Conservation (phyloP, 257 asterid species). For the Nicotiana attenuata region DNA sequence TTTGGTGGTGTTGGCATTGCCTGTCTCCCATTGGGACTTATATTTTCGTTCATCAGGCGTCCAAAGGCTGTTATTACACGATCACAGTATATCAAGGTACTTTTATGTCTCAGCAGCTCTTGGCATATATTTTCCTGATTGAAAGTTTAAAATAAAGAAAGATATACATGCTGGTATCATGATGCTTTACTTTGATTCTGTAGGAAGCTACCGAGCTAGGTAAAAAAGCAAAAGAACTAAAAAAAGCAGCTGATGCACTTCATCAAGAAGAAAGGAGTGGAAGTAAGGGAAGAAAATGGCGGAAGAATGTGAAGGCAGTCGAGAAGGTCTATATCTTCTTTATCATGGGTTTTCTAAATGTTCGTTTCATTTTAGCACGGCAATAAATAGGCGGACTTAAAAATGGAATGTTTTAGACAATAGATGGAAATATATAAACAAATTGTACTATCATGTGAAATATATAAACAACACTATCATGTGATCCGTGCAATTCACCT, state of each 20-base stretch:
- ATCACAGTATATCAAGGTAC: slow-evolving; percentile 96
- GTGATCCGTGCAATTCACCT: neutral
- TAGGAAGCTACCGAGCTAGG: slow-evolving; percentile 98
- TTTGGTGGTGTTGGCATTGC: slow-evolving; percentile 99
- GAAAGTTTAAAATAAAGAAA: neutral
- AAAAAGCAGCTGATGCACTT: slow-evolving; percentile 90
- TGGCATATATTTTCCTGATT: neutral
- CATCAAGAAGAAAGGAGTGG: slow-evolving; percentile 97
- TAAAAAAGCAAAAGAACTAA: slow-evolving; percentile 85
- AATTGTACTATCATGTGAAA: neutral
- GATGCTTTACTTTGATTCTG: slow-evolving; percentile 25
- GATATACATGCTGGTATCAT: neutral
- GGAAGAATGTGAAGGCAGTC: slow-evolving; percentile 90
- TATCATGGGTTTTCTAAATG: neutral
- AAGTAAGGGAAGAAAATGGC: slow-evolving; percentile 96
- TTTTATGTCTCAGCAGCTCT: slow-evolving; percentile 5
- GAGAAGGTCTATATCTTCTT: slow-evolving; percentile 54
- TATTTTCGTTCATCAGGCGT: slow-evolving; percentile 88
- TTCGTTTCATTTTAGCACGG: neutral
- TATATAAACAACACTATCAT: neutral
- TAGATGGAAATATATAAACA: neutral
- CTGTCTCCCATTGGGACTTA: slow-evolving; percentile 91
- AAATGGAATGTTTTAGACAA: neutral
- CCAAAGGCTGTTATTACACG: slow-evolving; percentile 99
- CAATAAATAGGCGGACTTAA: neutral